Base-by-base conservation (phyloP, 2,329 filamentous ascomycete species). In the Claviceps africana region DNA sequence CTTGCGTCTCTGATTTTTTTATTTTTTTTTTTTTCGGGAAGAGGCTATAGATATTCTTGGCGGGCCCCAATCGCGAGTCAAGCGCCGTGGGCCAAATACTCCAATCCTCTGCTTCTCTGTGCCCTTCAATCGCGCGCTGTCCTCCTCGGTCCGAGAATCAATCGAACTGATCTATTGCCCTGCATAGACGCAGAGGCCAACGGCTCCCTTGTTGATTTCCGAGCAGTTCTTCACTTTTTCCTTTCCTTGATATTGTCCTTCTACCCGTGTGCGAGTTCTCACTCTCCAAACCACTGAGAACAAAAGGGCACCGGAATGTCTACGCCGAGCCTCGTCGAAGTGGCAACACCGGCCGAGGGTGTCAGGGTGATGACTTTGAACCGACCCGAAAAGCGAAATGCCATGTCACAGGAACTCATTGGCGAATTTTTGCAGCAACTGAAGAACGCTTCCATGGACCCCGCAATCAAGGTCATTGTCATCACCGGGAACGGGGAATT, bases 321-420 rank as follows among this genome's bases (percentile, higher is more conserved):
- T 49, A 22, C 43, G 37, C 54, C 54, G 15, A 52, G 48, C 31
- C 58, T 60, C 40, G 51, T 60, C 39, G 47, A 57, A 50, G 56
- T 47, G 47, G 55, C 58, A 42, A 57, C 58, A 30, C 57, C 56
- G 28, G 46, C 47, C 22, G 51, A 62, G 22, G 69, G 66, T 48
- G 68, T 79, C 28, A 67, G 73, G 33, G 60, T 78, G 30, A 59
- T 81, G 52, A 70, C 72, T 15, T 63, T 80, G 54, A 75, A 78
- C 63, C 70, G 78, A 2, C 77, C 75, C 2, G 67, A 70, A 46
- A 80, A 81, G 61, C 70, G 76, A 52, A 82, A 82, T 67, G 77
- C 79, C 10, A 72, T 82, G 53, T 80, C 76, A 2, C 67, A 70
- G 51, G 61, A 63, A 47, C 72, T 80, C 65, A 73, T 78, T 56